Base-by-base conservation (phyloP, 495 filamentous ascomycete species). In the Rhypophila decipiens region DNA sequence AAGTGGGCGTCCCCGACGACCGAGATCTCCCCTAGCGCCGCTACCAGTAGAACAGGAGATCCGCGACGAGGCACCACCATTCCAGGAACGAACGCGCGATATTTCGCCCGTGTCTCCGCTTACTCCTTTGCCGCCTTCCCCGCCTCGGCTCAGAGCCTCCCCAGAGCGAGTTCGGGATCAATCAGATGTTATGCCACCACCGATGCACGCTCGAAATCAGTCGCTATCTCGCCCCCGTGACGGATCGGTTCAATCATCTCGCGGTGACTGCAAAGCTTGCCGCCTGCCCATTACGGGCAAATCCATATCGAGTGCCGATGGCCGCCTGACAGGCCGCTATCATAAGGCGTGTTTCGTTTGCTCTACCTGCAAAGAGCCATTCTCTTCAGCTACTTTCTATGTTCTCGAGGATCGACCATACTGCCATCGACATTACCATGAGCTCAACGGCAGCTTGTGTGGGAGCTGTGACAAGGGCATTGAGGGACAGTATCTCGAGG, bases 271-370 rank as follows among this genome's bases (percentile, higher is more conserved):
- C 65, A 84, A 88, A 44, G 88, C 86, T 2, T 98, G 93, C 62
- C 71, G 77, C 22, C 74, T 84, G 46, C 65, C 71, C 7, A 98
- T 98, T 57, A 77, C 77, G 36, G 93, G 93, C 17, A 96, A 95
- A 63, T 96, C 90, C 0, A 81, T 98, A 39, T 93, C 90, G 22
- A 93, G 87, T 12, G 90, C 90, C 1, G 93, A 96, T 52, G 94
- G 94, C 18, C 85, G 91, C 37, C 75, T 98, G 4, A 95, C 90
- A 2, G 93, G 93, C 1, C 82, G 89, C 29, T 98, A 96, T 58
- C 93, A 98, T 65, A 90, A 90, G 55, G 75, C 82, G 12, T 98
- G 93, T 59, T 97, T 98, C 62, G 87, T 91, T 4, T 98, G 93
- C 72, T 79, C 79, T 3, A 88, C 86, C 5, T 98, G 93, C 70